A percentile compares a stretch with the other conserved stretches of the same genome.
Conservation (phyloP, 495 filamentous ascomycete species). For the Bacidia gigantensis region DNA sequence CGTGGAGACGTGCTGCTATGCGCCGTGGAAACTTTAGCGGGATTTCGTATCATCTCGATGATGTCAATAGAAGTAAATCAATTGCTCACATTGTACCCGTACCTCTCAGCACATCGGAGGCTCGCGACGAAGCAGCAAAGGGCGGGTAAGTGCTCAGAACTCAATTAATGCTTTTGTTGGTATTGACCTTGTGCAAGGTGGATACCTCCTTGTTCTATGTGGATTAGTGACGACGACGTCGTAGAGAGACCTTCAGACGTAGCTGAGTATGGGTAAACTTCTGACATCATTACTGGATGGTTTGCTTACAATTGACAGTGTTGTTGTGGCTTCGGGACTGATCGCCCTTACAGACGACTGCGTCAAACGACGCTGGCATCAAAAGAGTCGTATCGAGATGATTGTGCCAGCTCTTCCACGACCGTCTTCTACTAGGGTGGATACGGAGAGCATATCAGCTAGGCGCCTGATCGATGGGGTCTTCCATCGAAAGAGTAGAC, state of each 20-base stretch:
- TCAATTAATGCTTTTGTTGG: neutral
- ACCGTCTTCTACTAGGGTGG: constrained; percentile 36
- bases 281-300: neutral
- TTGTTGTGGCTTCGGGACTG: constrained; percentile 80
- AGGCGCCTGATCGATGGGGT: constrained; percentile 66
- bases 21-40: constrained; percentile 45
- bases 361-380: constrained; percentile 68
- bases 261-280: constrained; percentile 65
- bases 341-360: constrained; percentile 86
- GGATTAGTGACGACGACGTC: constrained; percentile 56
- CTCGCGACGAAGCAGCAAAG: constrained; percentile 56
- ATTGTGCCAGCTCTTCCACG: constrained; percentile 41
- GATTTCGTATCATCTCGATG: constrained; percentile 65
- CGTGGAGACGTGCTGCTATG: constrained; percentile 63
- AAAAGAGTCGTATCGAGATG: constrained; percentile 44
- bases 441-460: constrained; percentile 44
- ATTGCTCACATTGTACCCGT: constrained; percentile 84
- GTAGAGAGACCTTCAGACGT: constrained; percentile 59
- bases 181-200: constrained; percentile 30
- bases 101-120: constrained; percentile 52
- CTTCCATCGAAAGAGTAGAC: constrained; percentile 39
- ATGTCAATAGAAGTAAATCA: constrained; percentile 44
- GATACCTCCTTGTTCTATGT: constrained; percentile 81
- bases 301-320: constrained; percentile 38
- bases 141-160: constrained; percentile 38